Evolutionary conservation across 2,329 filamentous ascomycete genomes (phyloP), one percentile per base, ranked within the genome.

Genomic region (Mycocentrospora acerina): DNA sequence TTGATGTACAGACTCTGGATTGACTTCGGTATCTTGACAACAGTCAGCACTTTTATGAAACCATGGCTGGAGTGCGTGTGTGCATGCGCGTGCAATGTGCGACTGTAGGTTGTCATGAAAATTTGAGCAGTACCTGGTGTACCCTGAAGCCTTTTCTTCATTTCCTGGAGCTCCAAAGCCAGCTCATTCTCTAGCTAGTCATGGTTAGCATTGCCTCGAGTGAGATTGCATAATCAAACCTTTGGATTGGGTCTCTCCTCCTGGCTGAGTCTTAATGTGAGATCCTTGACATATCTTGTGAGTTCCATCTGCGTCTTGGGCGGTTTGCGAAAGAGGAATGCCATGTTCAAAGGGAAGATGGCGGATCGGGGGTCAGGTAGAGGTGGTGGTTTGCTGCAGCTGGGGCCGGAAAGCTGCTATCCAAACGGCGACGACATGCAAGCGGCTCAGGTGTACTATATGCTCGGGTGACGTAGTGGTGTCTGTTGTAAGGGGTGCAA

Each of bases 61-160:
- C 19, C 9, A 22, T 22, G 9, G 19, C 9, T 22, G 19, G 19
- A 22, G 19, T 6, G 19, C 19, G 9, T 22, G 5, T 22, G 3
- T 7, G 19, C 11, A 13, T 25, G 3, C n/a, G 19, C 11, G 18
- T 25, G 19, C n/a, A 33, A 2, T 27, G 16, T 7, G 30, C 19
- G 19, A 22, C 19, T 22, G 19, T 22, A 22, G 19, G 19, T 13
- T 3, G 16, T 18, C 6, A 28, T 15, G 14, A 22, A 32, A 25
- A 26, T 2, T 41, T 13, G 16, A 46, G 38, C 18, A 29, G 42
- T 77, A 94, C 90, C 90, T 70, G 88, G 88, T 44, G 90, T 95
- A 52, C 91, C 93, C 75, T 97, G 91, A 11, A 98, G 81, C 43
- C 93, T 82, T 48, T 90, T 74, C 69, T 97, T 97, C 85, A 97